Conservation (phyloP, 345 rosid genomes). For the Raphanus raphanistrum region DNA sequence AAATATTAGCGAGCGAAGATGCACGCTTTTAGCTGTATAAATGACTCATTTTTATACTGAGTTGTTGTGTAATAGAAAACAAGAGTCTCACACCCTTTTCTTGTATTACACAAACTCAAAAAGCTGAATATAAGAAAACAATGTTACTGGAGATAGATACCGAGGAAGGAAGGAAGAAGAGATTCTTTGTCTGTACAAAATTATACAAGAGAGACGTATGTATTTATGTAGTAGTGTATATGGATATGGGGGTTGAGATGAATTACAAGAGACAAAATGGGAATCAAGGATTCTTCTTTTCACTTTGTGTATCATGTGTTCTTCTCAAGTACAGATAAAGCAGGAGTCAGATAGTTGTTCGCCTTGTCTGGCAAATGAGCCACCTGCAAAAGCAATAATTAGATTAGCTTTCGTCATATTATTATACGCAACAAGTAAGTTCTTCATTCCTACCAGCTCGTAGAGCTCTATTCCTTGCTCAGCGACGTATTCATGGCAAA, state of each 20-base stretch:
- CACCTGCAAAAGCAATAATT: slow-evolving; percentile 46
- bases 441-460: slow-evolving; percentile 64
- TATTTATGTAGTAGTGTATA: slow-evolving; percentile 13
- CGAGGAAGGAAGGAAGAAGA: neutral
- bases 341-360: slow-evolving; percentile 92
- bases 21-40: too few species aligned
- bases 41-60: neutral
- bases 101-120: slow-evolving; percentile 11
- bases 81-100: neutral
- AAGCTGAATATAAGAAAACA: slow-evolving; percentile 10
- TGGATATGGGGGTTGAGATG: slow-evolving; percentile 23
- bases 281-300: neutral
- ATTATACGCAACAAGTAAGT: neutral
- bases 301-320: slow-evolving; percentile 45
- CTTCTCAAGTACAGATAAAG: slow-evolving; percentile 79
- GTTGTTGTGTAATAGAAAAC: neutral
- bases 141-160: slow-evolving; percentile 14
- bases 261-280: slow-evolving; percentile 6
- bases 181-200: slow-evolving; percentile 30
- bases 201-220: slow-evolving; percentile 32
- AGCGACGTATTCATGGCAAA: slow-evolving; percentile 82
- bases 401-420: neutral
- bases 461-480: slow-evolving; percentile 90
- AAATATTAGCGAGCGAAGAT: neutral
- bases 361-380: slow-evolving; percentile 98